Conservation (phyloP, 306 rosid genomes). For the Vicia villosa region DNA sequence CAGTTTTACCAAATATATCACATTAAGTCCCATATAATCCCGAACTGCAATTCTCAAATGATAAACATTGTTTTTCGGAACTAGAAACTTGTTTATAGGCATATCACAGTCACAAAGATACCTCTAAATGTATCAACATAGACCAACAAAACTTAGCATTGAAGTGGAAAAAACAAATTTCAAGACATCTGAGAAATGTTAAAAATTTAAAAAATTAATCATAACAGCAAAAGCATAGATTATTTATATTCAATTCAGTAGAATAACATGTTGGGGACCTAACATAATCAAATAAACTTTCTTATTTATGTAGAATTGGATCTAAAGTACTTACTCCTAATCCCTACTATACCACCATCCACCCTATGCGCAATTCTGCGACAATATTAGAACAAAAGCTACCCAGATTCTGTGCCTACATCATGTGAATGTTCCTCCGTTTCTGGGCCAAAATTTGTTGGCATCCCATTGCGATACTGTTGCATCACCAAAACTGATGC, state of each 20-base stretch:
- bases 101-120: neutral
- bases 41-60: neutral
- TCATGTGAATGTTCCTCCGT: conserved; percentile 2
- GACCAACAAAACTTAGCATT: neutral
- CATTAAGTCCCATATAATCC: neutral
- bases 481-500: conserved; percentile 67
- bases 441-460: conserved; percentile 24
- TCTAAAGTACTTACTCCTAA: neutral
- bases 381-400: neutral
- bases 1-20: neutral
- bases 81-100: neutral
- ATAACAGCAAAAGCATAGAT: neutral
- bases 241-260: neutral
- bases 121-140: neutral
- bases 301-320: neutral
- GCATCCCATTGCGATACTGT: conserved; percentile 31
- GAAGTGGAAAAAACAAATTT: neutral
- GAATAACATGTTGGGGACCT: neutral
- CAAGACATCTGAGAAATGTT: neutral
- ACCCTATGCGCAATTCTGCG: no score
- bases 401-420: conserved; percentile 20
- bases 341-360: neutral
- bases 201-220: neutral
- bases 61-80: neutral
- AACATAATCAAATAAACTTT: neutral